A percentile compares a stretch with the other conserved stretches of the same genome.
phyloP scores from a whole-genome alignment of 1,284 basidiomycete species.

The Abortiporus biennis region DNA sequence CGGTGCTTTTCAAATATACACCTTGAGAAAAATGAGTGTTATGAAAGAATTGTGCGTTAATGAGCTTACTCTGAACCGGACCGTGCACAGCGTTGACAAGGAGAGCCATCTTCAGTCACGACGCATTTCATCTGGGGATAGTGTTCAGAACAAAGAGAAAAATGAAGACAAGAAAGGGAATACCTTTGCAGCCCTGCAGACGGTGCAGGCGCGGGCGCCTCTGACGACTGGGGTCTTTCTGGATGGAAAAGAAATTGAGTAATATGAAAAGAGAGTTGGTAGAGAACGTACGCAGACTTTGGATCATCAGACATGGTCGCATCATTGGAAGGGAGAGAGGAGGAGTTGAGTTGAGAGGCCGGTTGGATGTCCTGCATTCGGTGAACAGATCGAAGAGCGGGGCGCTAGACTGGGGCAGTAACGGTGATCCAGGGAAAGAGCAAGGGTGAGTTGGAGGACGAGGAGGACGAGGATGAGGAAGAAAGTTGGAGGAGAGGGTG shows the following conservation, averaged over 20 bases:
- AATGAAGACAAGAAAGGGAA: conserved; percentile 15
- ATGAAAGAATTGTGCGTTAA: conserved; percentile 3
- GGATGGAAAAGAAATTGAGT: conserved; percentile 6
- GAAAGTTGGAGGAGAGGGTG: not conserved
- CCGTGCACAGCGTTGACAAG: conserved; percentile 75
- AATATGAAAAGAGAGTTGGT: not conserved
- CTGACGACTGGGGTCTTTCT: conserved; percentile 57
- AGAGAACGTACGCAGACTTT: conserved; percentile 8
- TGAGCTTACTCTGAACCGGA: conserved; percentile 59
- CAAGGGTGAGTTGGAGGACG: conserved; percentile 4
- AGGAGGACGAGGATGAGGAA: conserved; percentile 6
- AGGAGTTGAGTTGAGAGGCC: conserved; percentile 2
- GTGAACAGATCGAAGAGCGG: not conserved
- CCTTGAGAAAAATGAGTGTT: conserved; percentile 29
- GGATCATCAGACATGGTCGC: conserved; percentile 5
- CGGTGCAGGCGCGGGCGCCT: conserved; percentile 74
- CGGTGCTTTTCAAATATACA: conserved; percentile 83
- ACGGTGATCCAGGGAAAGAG: conserved; percentile 5
- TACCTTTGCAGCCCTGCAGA: conserved; percentile 79
- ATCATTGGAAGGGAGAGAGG: not conserved
- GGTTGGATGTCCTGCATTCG: conserved; percentile 1
- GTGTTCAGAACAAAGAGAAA: conserved; percentile 15
- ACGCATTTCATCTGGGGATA: conserved; percentile 76
- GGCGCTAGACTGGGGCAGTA: not conserved
- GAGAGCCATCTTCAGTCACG: conserved; percentile 73